Evolutionary conservation across 768 basidiomycete genomes (phyloP), one percentile per base, ranked within the genome.

Genomic region (Lyophyllum decastes): DNA sequence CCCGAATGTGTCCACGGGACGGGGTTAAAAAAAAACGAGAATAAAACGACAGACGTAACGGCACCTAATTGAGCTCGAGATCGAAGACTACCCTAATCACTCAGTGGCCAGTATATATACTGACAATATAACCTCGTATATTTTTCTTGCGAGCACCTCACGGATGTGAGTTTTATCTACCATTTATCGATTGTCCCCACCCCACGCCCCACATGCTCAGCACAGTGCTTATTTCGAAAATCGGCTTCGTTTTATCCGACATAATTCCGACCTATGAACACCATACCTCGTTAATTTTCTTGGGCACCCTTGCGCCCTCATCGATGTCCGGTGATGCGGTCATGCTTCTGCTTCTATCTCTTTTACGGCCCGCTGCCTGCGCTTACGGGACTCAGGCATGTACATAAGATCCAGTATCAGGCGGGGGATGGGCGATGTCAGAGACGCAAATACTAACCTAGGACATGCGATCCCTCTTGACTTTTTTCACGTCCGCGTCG

Each of bases 281-380:
- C 14, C 17, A 4, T 47, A 9, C 30, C 19, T 48, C 7, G 10
- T 22, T 9, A 19, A 41, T 41, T 19, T 44, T 7, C 10, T 55
- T 24, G 46, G 19, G 14, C 10, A 30, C 5, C 5, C 4, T 4
- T 10, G 30, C 30, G 33, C 12, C 30, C 19, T 47, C 46, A 48
- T 38, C 25, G 26, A 21, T 45, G 50, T 52, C 56, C 19, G 43
- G 56, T 57, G 56, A 57, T 47, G 21, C 35, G 43, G 50, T 57
- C 56, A 52, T 56, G 55, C 55, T 43, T 49, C 49, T n/a, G 21
- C 27, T 52, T 41, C 22, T 45, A 17, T n/a, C 26, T 8, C 12
- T 12, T 25, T 21, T 21, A 21, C 56, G 56, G 56, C 41, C 56
- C 56, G 56, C 38, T 19, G 25, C 21, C 14, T 47, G 52, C 50